Evolutionary conservation across 73 alveolate species (phyloP).

Genomic region (Breviolum minutum): DNA sequence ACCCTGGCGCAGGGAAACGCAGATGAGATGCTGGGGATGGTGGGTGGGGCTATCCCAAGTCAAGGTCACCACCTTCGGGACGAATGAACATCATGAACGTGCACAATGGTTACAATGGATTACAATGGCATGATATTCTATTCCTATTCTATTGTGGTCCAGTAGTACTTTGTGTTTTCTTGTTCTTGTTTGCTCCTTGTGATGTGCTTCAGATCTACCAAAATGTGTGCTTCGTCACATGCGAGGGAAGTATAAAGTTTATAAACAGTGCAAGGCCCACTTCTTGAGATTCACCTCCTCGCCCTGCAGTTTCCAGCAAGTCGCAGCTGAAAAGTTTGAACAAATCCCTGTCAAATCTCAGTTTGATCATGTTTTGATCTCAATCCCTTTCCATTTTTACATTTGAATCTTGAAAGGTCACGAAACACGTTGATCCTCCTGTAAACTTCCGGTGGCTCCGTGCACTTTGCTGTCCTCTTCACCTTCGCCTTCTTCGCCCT

Average conservation of each 20-base stretch:
- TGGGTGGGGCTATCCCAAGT: neutral
- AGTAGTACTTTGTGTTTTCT: neutral
- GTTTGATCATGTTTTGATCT: neutral
- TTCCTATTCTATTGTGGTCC: neutral
- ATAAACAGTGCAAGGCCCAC: neutral
- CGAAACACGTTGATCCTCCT: neutral
- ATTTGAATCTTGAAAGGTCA: neutral
- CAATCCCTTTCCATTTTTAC: neutral
- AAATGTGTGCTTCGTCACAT: too few species aligned
- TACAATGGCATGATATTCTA: too few species aligned
- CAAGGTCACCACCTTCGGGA: too few species aligned
- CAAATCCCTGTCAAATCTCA: neutral
- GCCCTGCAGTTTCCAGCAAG: neutral
- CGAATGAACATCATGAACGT: too few species aligned
- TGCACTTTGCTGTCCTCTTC: neutral
- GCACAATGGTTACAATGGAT: too few species aligned
- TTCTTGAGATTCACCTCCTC: slow-evolving; percentile 33
- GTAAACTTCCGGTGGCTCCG: neutral
- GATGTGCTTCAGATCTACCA: too few species aligned
- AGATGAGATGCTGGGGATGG: neutral
- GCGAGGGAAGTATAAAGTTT: too few species aligned
- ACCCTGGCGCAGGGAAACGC: slow-evolving; percentile 28
- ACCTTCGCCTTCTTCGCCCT: slow-evolving; percentile 48
- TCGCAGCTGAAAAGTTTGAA: neutral
- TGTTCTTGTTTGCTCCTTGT: too few species aligned